Conservation (phyloP, 169 alveolate species). For the Perkinsus olseni region DNA sequence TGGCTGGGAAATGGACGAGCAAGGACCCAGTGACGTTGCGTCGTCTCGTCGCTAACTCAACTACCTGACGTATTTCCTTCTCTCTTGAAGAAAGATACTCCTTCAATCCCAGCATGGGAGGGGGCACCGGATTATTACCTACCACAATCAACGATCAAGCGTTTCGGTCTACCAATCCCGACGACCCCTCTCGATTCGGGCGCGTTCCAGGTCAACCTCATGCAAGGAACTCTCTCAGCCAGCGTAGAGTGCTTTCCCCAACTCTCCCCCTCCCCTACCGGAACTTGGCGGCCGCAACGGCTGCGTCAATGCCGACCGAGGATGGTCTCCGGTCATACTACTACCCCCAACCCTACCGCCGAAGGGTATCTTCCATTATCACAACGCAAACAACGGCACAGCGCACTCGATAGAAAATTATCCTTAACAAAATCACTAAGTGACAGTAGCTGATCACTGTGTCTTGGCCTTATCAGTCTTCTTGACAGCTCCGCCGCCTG, state of each 20-base stretch:
- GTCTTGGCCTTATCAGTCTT: neutral
- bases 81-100: neutral
- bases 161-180: no score
- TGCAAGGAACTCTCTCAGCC: no score
- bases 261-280: neutral
- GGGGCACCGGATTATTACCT: neutral
- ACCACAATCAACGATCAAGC: neutral
- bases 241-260: no score
- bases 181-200: no score
- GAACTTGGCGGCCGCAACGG: neutral
- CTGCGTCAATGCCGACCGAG: neutral
- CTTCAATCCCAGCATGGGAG: neutral
- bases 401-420: neutral
- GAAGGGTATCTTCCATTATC: neutral
- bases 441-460: neutral
- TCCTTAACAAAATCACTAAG: neutral
- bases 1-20: no score
- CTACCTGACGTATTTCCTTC: neutral
- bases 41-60: no score
- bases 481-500: conserved; percentile 38
- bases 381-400: neutral
- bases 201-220: no score
- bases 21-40: no score
- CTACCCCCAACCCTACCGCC: no score
- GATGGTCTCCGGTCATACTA: no score